Conservation (phyloP, 1,139 yeast species). For the Eremothecium cymbalariae region DNA sequence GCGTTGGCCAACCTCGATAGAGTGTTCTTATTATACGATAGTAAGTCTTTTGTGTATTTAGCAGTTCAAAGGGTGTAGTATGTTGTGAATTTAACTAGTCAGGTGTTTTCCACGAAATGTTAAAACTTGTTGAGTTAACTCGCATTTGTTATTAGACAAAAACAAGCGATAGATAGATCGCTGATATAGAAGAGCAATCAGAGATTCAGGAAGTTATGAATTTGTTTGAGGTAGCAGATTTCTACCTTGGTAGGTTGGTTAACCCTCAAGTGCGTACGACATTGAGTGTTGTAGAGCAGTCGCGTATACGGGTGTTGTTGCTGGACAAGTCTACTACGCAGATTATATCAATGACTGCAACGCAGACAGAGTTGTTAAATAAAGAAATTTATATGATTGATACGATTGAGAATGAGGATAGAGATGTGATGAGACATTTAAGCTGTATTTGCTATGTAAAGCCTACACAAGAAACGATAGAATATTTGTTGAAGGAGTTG, state of each 20-base stretch:
- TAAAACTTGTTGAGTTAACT: too few species aligned
- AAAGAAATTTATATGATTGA: constrained; percentile 80
- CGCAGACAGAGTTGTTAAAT: constrained; percentile 76
- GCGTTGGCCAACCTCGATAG: too few species aligned
- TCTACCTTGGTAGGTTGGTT: constrained; percentile 43
- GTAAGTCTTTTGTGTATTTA: too few species aligned
- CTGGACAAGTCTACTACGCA: constrained; percentile 76
- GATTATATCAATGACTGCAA: constrained; percentile 74
- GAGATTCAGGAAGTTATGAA: constrained; percentile 36
- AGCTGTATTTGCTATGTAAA: constrained; percentile 73
- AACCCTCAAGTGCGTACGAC: constrained; percentile 24
- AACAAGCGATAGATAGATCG: neutral
- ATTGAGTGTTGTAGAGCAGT: constrained; percentile 29
- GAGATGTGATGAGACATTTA: constrained; percentile 75
- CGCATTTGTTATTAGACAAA: constrained; percentile 1
- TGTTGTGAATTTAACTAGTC: too few species aligned
- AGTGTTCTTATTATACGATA: too few species aligned
- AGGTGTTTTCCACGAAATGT: too few species aligned
- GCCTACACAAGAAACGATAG: constrained; percentile 62
- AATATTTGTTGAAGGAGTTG: constrained; percentile 54
- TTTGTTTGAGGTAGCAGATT: constrained; percentile 43
- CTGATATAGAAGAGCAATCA: neutral
- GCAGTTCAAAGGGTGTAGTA: too few species aligned
- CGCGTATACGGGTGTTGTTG: constrained; percentile 62
- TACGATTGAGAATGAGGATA: constrained; percentile 49